Base-by-base conservation (phyloP, 2,329 filamentous ascomycete genomes). In the Stagonosporopsis tanaceti region DNA sequence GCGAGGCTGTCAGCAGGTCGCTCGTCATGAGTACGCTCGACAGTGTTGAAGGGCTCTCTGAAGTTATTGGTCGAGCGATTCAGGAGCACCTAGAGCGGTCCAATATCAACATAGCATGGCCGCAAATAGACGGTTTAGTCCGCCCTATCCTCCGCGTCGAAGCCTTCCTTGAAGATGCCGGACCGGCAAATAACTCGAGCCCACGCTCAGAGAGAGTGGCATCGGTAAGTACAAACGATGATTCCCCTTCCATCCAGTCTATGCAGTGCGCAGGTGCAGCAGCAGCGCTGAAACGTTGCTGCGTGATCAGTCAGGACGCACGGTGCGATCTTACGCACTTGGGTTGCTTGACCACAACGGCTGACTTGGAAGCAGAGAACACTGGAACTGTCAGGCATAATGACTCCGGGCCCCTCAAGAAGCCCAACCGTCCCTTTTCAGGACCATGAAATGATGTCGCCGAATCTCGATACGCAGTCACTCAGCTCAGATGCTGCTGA, bases 121-220 rank as follows among this genome's bases (percentile, higher is more conserved):
- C 68, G 22, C 66, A 67, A 27, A 60, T 68, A 24, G 64, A 67
- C 28, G 56, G 46, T 14, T 53, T 73, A 7, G 57, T 57, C 22
- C 66, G 59, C 25, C 71, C 71, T 3, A 62, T 71, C 15, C 57
- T 74, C 11, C 67, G 72, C 5, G 48, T 74, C 17, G 72, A 74
- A 42, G 70, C 72, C 25, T 74, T 73, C 37, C 55, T 74, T 11
- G 70, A 74, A 47, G 70, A 74, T 55, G 65, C 61, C 35, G 53
- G 54, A 25, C 59, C 50, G 14, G 47, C 37, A 11, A 64, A 51
- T 47, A 37, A 32, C 30, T 40, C 45, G n/a, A 56, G 41, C 46
- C 47, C 47, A 28, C 64, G 59, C 37, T 68, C 71, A 17, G 63
- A 69, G 35, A 64, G 57, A 38, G 59, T 74, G 34, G 68, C 68